phyloP scores from a whole-genome alignment of 768 basidiomycete genomes.

The Leucocoprinus birnbaumii region DNA sequence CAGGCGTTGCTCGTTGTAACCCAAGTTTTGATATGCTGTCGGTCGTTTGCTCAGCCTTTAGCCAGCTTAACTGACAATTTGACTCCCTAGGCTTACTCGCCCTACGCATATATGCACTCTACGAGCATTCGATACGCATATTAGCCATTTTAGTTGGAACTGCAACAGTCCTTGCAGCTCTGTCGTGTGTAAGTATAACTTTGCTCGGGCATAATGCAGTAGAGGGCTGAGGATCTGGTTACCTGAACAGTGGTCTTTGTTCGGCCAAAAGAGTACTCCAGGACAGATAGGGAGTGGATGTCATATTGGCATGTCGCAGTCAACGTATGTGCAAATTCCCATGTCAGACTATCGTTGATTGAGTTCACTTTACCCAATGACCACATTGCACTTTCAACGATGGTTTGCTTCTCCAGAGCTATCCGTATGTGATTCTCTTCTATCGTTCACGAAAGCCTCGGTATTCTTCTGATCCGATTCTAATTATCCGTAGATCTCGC shows the following conservation, averaged over 20 bases:
- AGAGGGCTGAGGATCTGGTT: no score
- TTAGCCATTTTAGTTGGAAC: slow-evolving; percentile 32
- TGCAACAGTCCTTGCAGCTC: slow-evolving; percentile 24
- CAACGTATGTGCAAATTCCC: slow-evolving; percentile 21
- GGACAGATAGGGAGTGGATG: slow-evolving; percentile 27
- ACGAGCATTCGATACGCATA: slow-evolving; percentile 36
- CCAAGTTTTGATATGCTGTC: no score
- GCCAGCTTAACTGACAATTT: no score
- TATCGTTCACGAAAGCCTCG: not conserved
- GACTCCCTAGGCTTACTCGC: slow-evolving; percentile 35
- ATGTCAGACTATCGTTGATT: no score
- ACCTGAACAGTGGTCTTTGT: slow-evolving; percentile 37
- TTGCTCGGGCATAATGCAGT: no score
- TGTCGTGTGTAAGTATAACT: slow-evolving; percentile 32
- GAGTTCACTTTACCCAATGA: no score
- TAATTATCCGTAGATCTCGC: slow-evolving; percentile 25
- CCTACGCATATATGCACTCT: slow-evolving; percentile 49
- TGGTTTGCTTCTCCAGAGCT: not conserved
- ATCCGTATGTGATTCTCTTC: slow-evolving; percentile 9
- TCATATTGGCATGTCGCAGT: slow-evolving; percentile 26
- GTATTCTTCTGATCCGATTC: not conserved
- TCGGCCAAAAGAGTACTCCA: slow-evolving; percentile 31
- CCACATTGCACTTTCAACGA: no score
- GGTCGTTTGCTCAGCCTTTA: no score
- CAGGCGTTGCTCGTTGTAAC: no score